Base-by-base conservation (phyloP, 164 flowering plant species). In the Umbilicus rupestris region DNA sequence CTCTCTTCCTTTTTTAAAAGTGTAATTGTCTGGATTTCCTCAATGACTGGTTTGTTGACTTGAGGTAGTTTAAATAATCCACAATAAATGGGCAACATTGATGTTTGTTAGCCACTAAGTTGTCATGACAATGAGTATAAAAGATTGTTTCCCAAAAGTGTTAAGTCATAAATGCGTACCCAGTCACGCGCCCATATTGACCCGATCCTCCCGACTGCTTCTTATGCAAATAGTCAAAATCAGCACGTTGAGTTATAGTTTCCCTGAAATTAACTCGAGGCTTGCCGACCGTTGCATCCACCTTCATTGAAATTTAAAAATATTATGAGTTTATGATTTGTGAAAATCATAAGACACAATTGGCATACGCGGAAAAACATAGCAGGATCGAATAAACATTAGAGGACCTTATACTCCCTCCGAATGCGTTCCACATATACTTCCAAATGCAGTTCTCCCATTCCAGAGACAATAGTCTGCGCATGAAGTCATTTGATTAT, bases 241-340 rank as follows among this genome's bases (percentile, higher is more conserved):
- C 90, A 77, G 99, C 92, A 71, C 96, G 96, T 68, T 86, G 86
- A 46, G 99, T 95, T 66, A 95, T 73, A 46, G 99, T 86, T 79
- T 95, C 98, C 67, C 99, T 84, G 75, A 95, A 95, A 75, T 95
- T 95, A 41, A 95, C 99, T 73, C 99, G 96, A 64, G 99, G 99
- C 75, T 87, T 95, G 58, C 99, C 99, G 72, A 92, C 97, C 64
- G 84, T 83, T 55, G 99, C 99, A 63, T 90, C 97, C 70, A 95
- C 99, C 99, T 95, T 65, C 57, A 75, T 14, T 41, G 31, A 49
- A 71, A 67, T 47, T 39, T 50, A 65, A 64, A 71, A 20, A 62
- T 39, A 59, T 52, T 42, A 60, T 30, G 65, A 41, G 29, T 14
- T 63, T 63, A 26, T 9, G 45, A 22, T 22, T 19, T 39, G 42